Evolutionary conservation across 208 protist species (phyloP).

Genomic region (Leishmania guyanensis): DNA sequence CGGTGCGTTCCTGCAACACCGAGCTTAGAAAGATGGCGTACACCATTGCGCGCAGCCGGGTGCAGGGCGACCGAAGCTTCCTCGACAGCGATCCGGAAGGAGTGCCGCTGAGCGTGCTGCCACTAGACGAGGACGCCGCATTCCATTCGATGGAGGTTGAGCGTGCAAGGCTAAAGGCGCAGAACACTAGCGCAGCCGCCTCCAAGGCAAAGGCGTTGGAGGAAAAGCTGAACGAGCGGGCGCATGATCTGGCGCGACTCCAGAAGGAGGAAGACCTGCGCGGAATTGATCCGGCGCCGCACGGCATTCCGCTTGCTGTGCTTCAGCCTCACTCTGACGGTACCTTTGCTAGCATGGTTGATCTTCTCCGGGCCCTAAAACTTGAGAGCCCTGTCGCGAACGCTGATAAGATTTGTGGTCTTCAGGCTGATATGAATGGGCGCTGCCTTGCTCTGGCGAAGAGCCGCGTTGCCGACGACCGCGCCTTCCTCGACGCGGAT

Average conservation of each 20-base stretch:
- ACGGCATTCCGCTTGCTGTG: slow-evolving; percentile 48
- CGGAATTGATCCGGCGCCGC: slow-evolving; percentile 43
- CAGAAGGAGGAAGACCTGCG: slow-evolving; percentile 46
- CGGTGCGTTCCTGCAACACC: slow-evolving; percentile 33
- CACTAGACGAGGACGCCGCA: slow-evolving; percentile 36
- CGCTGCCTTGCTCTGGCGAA: slow-evolving; percentile 46
- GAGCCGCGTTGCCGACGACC: slow-evolving; percentile 40
- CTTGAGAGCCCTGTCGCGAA: slow-evolving; percentile 24
- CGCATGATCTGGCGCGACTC: slow-evolving; percentile 57
- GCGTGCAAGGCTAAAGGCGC: slow-evolving; percentile 52
- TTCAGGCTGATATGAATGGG: slow-evolving; percentile 58
- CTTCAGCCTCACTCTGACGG: slow-evolving; percentile 52
- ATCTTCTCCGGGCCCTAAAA: slow-evolving; percentile 44
- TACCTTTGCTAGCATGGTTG: slow-evolving; percentile 35
- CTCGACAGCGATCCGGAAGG: slow-evolving; percentile 47
- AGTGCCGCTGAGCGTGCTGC: slow-evolving; percentile 35
- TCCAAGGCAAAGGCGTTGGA: slow-evolving; percentile 40
- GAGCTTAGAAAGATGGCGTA: slow-evolving; percentile 44
- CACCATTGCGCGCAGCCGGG: slow-evolving; percentile 32
- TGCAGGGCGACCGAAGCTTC: slow-evolving; percentile 37
- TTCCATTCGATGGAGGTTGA: slow-evolving; percentile 62
- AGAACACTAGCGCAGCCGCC: slow-evolving; percentile 1
- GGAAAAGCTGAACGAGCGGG: slow-evolving; percentile 61
- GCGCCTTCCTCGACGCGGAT: slow-evolving; percentile 50
- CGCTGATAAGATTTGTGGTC: slow-evolving; percentile 22